phyloP scores from a whole-genome alignment of 2,329 filamentous ascomycete genomes.

The Pestalotiopsis sp. region DNA sequence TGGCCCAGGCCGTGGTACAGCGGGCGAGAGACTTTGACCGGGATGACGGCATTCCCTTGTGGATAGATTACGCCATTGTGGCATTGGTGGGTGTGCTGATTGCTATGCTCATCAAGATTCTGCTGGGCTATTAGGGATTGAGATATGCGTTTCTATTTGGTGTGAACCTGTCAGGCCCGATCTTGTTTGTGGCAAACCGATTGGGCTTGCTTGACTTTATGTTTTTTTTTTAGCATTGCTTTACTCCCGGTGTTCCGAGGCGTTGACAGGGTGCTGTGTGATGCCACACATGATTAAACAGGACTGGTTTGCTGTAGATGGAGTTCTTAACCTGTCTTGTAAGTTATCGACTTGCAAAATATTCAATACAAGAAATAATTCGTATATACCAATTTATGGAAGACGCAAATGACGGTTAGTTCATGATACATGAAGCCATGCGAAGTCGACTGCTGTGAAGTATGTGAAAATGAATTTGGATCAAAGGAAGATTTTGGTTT shows the following conservation, averaged over 20 bases:
- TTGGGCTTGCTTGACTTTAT: neutral
- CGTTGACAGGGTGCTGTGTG: neutral
- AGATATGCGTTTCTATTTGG: neutral
- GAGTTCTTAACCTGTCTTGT: neutral
- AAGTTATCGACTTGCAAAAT: neutral
- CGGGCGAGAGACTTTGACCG: conserved; percentile 27
- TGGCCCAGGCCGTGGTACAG: conserved; percentile 18
- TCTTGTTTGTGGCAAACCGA: neutral
- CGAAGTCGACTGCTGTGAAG: too few relatives aligned
- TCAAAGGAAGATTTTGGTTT: too few relatives aligned
- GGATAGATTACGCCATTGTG: conserved; percentile 82
- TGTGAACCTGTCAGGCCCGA: neutral
- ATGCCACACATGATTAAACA: neutral
- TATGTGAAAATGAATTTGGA: too few relatives aligned
- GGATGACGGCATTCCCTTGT: conserved; percentile 63
- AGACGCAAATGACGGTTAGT: too few relatives aligned
- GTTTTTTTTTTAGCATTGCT: neutral
- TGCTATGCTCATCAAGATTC: conserved; percentile 67
- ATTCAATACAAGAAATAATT: neutral
- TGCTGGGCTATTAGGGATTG: conserved; percentile 33
- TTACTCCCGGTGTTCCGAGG: neutral
- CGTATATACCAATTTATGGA: too few relatives aligned
- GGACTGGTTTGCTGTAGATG: neutral
- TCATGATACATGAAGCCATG: too few relatives aligned
- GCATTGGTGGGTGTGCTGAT: conserved; percentile 70